Evolutionary conservation across 2,329 filamentous ascomycete species (phyloP).

Genomic region (Calonectria fujianensis): DNA sequence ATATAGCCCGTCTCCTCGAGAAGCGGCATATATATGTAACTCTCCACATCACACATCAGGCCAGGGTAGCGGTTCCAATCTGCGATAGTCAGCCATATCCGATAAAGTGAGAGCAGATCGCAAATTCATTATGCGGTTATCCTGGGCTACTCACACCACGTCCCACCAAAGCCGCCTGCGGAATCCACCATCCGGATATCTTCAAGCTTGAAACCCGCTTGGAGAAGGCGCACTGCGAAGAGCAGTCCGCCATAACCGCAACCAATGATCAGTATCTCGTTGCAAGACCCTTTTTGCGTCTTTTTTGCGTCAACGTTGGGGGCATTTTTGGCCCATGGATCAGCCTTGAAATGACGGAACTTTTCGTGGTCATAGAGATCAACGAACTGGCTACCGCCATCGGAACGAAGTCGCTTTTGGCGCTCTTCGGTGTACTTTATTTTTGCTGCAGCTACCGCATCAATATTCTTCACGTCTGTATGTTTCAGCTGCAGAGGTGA

Average conservation of each 20-base stretch:
- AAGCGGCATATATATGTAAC: constrained; percentile 75
- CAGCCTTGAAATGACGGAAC: constrained; percentile 53
- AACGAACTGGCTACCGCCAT: constrained; percentile 59
- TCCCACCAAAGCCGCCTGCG: constrained; percentile 29
- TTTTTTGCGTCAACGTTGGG: constrained; percentile 39
- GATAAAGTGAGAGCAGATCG: too few species aligned
- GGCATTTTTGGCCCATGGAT: constrained; percentile 61
- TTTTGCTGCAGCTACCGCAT: background rate
- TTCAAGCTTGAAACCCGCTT: constrained; percentile 50
- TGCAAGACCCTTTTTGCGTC: constrained; percentile 48
- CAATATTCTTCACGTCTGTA: background rate
- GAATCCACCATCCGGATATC: constrained; percentile 61
- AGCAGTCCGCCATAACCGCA: constrained; percentile 60
- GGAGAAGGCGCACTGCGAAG: constrained; percentile 54
- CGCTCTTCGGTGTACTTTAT: constrained; percentile 58
- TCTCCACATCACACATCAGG: constrained; percentile 75
- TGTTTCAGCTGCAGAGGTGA: background rate
- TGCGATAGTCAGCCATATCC: background rate
- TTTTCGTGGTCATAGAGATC: constrained; percentile 51
- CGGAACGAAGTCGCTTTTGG: constrained; percentile 57
- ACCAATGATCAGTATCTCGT: constrained; percentile 59
- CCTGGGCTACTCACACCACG: constrained; percentile 23
- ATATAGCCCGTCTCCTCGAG: constrained; percentile 77
- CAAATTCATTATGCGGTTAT: too few species aligned
- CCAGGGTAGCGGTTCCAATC: constrained; percentile 71